Evolutionary conservation across 768 basidiomycete species (phyloP).

Genomic region (Podaxis sp.): DNA sequence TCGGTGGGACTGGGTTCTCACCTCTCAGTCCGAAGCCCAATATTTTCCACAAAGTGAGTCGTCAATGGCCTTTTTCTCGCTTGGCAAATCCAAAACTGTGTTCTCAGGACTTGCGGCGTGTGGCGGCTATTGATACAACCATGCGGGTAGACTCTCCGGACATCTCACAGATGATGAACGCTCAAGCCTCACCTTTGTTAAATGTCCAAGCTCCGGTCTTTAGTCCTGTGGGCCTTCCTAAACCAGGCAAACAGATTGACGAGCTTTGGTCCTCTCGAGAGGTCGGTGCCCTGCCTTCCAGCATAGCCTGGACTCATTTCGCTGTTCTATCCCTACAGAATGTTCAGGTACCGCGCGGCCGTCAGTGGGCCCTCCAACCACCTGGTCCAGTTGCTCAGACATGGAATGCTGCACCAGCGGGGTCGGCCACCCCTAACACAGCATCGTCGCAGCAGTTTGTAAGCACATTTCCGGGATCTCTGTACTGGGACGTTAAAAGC

Average conservation of each 20-base stretch:
- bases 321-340: constrained; percentile 13
- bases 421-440: not conserved
- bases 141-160: constrained; percentile 28
- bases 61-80: not conserved
- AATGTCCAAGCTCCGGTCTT: constrained; percentile 34
- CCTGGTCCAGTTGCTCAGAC: not conserved
- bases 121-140: constrained; percentile 7
- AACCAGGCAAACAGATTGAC: constrained; percentile 32
- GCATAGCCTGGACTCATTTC: not conserved
- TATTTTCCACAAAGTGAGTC: constrained; percentile 25
- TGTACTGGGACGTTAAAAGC: not conserved
- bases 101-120: constrained; percentile 23
- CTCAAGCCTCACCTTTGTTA: constrained; percentile 29
- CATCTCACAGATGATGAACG: constrained; percentile 12
- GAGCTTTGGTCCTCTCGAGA: constrained; percentile 33
- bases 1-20: constrained; percentile 27
- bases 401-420: not conserved
- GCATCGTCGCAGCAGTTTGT: constrained; percentile 2
- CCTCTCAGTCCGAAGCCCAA: constrained; percentile 22
- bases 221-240: constrained; percentile 32
- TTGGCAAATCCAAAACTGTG: not conserved
- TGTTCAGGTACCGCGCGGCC: constrained; percentile 20
- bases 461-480: not conserved
- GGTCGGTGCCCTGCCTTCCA: constrained; percentile 20
- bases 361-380: not conserved